A percentile compares a stretch with the other conserved stretches of the same genome.
Evolutionary conservation across 2,329 filamentous ascomycete species (phyloP).

Genomic region (Diaporthe aspalathi): DNA sequence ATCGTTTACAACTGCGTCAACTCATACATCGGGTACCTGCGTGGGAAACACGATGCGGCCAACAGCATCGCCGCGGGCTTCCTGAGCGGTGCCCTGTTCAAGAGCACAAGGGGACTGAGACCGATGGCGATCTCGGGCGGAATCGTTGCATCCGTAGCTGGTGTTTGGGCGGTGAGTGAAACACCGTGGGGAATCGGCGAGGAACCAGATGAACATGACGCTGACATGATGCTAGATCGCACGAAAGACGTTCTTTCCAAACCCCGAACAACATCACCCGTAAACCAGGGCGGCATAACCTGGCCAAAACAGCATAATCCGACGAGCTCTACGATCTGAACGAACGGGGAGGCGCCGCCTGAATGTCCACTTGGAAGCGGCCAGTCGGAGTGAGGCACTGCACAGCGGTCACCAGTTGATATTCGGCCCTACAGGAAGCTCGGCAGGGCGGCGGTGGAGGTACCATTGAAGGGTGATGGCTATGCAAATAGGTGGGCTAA

Average conservation of each 20-base stretch:
- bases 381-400: neutral
- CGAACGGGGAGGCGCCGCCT: neutral
- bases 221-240: slow-evolving; percentile 40
- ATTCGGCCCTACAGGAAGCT: neutral
- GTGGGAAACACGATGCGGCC: slow-evolving; percentile 88
- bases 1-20: slow-evolving; percentile 97
- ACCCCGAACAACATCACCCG: slow-evolving; percentile 15
- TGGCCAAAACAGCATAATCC: neutral
- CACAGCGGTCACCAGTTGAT: neutral
- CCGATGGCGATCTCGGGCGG: slow-evolving; percentile 96
- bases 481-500: slow-evolving; percentile 42
- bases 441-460: neutral
- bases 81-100: slow-evolving; percentile 93
- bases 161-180: slow-evolving; percentile 86
- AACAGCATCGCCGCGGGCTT: slow-evolving; percentile 90
- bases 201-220: neutral
- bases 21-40: slow-evolving; percentile 80
- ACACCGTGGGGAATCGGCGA: neutral
- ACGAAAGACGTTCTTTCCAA: slow-evolving; percentile 44
- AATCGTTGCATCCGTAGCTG: slow-evolving; percentile 87
- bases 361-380: neutral
- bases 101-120: slow-evolving; percentile 89
- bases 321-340: slow-evolving; percentile 1
- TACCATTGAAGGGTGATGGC: slow-evolving; percentile 20
- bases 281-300: slow-evolving; percentile 1